phyloP scores from a whole-genome alignment of 1,284 basidiomycete genomes.

The Calocybe gambosa region DNA sequence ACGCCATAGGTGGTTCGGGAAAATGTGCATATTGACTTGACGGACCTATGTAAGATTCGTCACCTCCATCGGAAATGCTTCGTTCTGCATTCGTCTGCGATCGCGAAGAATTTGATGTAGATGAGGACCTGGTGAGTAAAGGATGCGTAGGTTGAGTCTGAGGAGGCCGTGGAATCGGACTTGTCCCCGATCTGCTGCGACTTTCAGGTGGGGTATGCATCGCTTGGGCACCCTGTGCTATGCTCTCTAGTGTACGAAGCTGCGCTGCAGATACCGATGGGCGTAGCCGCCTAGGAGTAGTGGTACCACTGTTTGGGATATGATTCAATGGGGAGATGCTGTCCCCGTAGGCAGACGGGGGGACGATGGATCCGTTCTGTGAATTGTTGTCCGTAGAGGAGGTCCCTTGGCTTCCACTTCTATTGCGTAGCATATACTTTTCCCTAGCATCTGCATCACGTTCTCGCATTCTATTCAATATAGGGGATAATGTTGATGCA shows the following conservation, averaged over 20 bases:
- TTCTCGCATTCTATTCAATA: slow-evolving; percentile 72
- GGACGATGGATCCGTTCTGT: slow-evolving; percentile 44
- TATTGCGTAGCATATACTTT: slow-evolving; percentile 71
- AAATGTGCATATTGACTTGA: slow-evolving; percentile 65
- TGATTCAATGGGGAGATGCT: slow-evolving; percentile 43
- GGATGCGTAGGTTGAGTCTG: slow-evolving; percentile 31
- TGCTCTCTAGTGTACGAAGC: slow-evolving; percentile 39
- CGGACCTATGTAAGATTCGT: slow-evolving; percentile 50
- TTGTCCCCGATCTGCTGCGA: slow-evolving; percentile 64
- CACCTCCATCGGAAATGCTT: slow-evolving; percentile 34
- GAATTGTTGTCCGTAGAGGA: slow-evolving; percentile 65
- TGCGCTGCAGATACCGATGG: slow-evolving; percentile 75
- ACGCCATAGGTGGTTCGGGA: slow-evolving; percentile 50
- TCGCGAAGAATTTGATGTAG: slow-evolving; percentile 42
- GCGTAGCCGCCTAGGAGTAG: slow-evolving; percentile 56
- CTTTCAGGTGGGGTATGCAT: slow-evolving; percentile 35
- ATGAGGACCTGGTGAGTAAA: slow-evolving; percentile 43
- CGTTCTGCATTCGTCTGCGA: slow-evolving; percentile 31
- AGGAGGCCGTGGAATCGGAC: slow-evolving; percentile 37
- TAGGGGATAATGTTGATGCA: slow-evolving; percentile 55
- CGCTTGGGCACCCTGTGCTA: slow-evolving; percentile 30
- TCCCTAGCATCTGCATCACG: slow-evolving; percentile 79
- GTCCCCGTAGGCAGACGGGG: slow-evolving; percentile 48
- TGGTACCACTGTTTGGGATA: slow-evolving; percentile 44
- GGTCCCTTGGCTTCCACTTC: slow-evolving; percentile 69